These are phyloP conservation scores for Cladosporium velox DNA, from an alignment of 2,329 filamentous ascomycete species.

Conservation along the genomic window DNA sequence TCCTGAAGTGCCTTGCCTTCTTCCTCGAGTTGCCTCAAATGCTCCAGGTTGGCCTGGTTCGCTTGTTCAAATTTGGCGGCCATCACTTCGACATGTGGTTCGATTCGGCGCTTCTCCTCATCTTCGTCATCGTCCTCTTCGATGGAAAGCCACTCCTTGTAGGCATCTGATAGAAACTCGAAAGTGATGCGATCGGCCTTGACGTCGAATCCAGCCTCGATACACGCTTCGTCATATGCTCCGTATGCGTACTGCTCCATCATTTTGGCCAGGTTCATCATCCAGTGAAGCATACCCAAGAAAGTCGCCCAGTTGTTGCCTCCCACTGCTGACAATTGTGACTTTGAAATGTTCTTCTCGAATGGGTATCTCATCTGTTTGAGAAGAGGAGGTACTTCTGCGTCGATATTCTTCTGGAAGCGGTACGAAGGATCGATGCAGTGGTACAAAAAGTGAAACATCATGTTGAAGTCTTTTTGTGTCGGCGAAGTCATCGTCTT, in stretches of 20 bases:
- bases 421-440: constrained; percentile 91
- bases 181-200: constrained; percentile 91
- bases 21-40: constrained; percentile 81
- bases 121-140: constrained; percentile 78
- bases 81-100: constrained; percentile 86
- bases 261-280: constrained; percentile 97
- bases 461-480: constrained; percentile 96
- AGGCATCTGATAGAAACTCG: constrained; percentile 84
- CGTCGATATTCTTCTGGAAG: constrained; percentile 92
- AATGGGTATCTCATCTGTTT: constrained; percentile 95
- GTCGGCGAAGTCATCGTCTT: constrained; percentile 93
- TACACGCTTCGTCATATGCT: constrained; percentile 85
- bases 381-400: constrained; percentile 87
- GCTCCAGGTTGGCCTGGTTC: constrained; percentile 80
- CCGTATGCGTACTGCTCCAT: constrained; percentile 78
- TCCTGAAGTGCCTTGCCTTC: constrained; percentile 79
- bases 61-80: constrained; percentile 80
- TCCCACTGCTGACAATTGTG: constrained; percentile 89
- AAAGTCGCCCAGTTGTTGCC: constrained; percentile 98
- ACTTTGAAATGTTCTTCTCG: constrained; percentile 94
- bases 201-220: constrained; percentile 85
- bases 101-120: constrained; percentile 74
- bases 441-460: constrained; percentile 98
- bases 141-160: constrained; percentile 90
- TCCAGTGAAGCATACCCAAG: constrained; percentile 91